phyloP scores from a whole-genome alignment of 2,329 filamentous ascomycete species.

The Lachnellula arida region DNA sequence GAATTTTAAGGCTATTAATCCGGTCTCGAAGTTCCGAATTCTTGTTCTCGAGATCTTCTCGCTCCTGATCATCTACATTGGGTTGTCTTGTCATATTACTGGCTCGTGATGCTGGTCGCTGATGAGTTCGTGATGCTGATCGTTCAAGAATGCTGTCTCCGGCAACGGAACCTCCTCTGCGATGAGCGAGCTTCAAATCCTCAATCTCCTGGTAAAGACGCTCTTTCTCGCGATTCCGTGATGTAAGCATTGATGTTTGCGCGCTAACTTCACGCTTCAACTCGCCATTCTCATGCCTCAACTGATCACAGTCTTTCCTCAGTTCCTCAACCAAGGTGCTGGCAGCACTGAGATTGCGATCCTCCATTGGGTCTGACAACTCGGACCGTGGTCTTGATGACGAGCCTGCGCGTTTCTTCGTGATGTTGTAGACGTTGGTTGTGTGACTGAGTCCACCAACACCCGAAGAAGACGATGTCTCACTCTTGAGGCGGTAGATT shows the following conservation, averaged over 20 bases:
- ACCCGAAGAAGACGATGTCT: constrained; percentile 37
- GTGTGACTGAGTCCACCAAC: constrained; percentile 47
- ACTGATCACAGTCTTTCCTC: constrained; percentile 62
- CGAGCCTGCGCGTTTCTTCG: constrained; percentile 46
- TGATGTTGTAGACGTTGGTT: constrained; percentile 63
- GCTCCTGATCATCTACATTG: constrained; percentile 65
- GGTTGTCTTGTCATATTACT: constrained; percentile 34
- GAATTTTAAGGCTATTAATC: constrained; percentile 77
- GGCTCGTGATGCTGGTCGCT: constrained; percentile 70
- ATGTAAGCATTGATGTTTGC: constrained; percentile 96
- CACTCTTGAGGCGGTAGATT: constrained; percentile 65
- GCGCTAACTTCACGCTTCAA: constrained; percentile 87
- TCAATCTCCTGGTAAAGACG: constrained; percentile 95
- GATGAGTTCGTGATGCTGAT: constrained; percentile 80
- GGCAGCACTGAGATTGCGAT: constrained; percentile 50
- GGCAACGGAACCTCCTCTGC: constrained; percentile 61
- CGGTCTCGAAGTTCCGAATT: constrained; percentile 81
- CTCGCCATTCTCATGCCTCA: constrained; percentile 90
- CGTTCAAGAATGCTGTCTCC: constrained; percentile 90
- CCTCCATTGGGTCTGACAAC: constrained; percentile 41
- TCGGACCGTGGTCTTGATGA: constrained; percentile 46
- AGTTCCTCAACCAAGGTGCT: constrained; percentile 74
- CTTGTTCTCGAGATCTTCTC: constrained; percentile 80
- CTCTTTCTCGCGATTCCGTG: constrained; percentile 91
- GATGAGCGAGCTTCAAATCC: constrained; percentile 83